phyloP scores from a whole-genome alignment of 1,284 basidiomycete genomes.

The Ceratobasidium sp. region DNA sequence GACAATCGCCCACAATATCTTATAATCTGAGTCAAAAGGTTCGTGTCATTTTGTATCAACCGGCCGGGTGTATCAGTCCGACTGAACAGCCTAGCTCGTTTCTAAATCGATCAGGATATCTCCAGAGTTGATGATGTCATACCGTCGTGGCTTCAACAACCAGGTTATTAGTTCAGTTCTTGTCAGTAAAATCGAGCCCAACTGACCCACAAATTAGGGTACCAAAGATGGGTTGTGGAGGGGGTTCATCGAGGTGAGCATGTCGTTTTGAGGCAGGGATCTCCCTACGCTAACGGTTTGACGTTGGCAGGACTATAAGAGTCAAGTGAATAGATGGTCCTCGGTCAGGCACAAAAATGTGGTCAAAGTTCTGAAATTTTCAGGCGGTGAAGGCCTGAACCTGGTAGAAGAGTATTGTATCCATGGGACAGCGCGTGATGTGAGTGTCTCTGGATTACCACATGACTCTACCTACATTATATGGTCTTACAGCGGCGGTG shows the following conservation, averaged over 20 bases:
- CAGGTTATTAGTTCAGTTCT: neutral
- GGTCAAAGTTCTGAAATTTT: neutral
- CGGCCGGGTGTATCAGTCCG: neutral
- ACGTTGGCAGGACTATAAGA: neutral
- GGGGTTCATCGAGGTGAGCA: neutral
- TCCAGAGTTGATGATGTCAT: neutral
- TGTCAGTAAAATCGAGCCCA: too few species aligned
- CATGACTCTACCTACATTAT: neutral
- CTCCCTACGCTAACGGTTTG: too few species aligned
- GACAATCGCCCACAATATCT: neutral
- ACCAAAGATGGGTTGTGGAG: neutral
- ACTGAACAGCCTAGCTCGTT: neutral
- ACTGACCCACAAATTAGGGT: too few species aligned
- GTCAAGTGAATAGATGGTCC: neutral
- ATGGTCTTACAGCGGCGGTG: neutral
- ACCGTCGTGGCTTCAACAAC: neutral
- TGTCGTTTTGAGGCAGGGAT: neutral
- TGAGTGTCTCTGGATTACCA: neutral
- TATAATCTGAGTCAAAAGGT: neutral
- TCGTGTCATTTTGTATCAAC: neutral
- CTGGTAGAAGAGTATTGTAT: constrained; percentile 3
- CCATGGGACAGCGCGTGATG: neutral
- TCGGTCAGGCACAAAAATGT: neutral
- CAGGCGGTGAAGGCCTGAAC: neutral
- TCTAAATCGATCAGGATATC: neutral